Base-by-base conservation (phyloP, 2,329 filamentous ascomycete species). In the Diaporthe citri region DNA sequence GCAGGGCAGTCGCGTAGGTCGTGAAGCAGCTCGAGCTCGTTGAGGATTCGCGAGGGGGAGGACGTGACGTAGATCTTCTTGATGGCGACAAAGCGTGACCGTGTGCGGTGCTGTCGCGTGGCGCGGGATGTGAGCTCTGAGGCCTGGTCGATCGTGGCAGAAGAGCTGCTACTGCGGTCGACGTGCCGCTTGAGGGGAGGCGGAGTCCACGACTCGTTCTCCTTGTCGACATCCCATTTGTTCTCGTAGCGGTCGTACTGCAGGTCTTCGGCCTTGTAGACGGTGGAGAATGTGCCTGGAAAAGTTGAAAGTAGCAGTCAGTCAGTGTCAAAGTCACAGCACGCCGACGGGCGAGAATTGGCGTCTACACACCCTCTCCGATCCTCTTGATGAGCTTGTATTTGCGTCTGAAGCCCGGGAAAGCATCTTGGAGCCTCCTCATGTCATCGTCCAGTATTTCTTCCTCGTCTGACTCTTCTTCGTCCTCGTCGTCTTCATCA, bases 11-110 rank as follows among this genome's bases (percentile, higher is more conserved):
- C 91, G 67, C 94, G 91, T 12, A 99, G 90, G 82, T 98, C 95
- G 82, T 97, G 92, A 31, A 99, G 90, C 31, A 99, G 89, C 80
- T 98, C 96, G 25, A 99, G 92, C 84, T 99, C 97, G 85, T 99
- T 99, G 81, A 97, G 91, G 79, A 99, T 98, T 60, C 97, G 94
- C 39, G 93, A 89, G 0, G 97, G 97, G 78, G 95, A 98, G 77
- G 96, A 98, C 0, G 97, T 99, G 78, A 98, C 97, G 83, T 99
- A 99, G 79, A 99, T 99, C 87, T 99, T 99, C 87, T 99, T 99
- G 84, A 99, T 94, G 28, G 97, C 97, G 77, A 99, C 97, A 81
- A 93, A 98, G 82, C 93, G 94, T 34, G 93, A 88, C 78, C 59
- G 71, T 28, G 74, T 10, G 22, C 66, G 52, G 46, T 46, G 60